phyloP scores from a whole-genome alignment of 1,284 basidiomycete genomes.

The Apiotrichum montevideense region DNA sequence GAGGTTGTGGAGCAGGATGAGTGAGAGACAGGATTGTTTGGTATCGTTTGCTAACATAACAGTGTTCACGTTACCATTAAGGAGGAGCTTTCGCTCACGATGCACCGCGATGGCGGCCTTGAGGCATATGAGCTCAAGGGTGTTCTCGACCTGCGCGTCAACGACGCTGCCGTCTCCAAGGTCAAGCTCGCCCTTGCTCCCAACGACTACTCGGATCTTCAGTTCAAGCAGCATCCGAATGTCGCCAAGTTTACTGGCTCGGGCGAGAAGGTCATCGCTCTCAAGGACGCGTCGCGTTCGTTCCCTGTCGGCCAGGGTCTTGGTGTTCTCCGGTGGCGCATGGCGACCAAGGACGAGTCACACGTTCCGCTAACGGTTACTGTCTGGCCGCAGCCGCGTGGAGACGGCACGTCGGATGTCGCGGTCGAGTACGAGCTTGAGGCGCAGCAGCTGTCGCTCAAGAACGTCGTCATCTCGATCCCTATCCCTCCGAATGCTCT shows the following conservation, averaged over 20 bases:
- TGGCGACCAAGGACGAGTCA: conserved; percentile 84
- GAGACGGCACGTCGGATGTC: conserved; percentile 83
- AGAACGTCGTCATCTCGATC: conserved; percentile 82
- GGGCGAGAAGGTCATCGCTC: conserved; percentile 62
- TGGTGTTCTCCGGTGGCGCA: conserved; percentile 87
- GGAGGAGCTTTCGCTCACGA: conserved; percentile 71
- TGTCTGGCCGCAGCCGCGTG: conserved; percentile 90
- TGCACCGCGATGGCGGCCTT: conserved; percentile 85
- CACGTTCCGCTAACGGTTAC: conserved; percentile 91
- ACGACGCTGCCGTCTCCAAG: conserved; percentile 68
- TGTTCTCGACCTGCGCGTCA: conserved; percentile 84
- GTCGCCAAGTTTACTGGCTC: conserved; percentile 69
- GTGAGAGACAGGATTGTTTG: conserved; percentile 47
- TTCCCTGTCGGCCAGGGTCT: conserved; percentile 85
- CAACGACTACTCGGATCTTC: conserved; percentile 62
- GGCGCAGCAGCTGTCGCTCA: conserved; percentile 68
- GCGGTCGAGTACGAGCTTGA: conserved; percentile 97
- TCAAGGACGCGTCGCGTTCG: conserved; percentile 73
- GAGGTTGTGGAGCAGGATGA: conserved; percentile 72
- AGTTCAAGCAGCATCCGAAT: conserved; percentile 96
- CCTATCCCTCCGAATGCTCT: conserved; percentile 84
- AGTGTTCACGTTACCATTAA: conserved; percentile 73
- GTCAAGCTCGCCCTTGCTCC: conserved; percentile 65
- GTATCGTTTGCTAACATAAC: neutral
- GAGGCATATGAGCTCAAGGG: conserved; percentile 86